Evolutionary conservation across 2,329 filamentous ascomycete species (phyloP), one percentile per base, ranked within the genome.

Genomic region (Penicillium olsonii): DNA sequence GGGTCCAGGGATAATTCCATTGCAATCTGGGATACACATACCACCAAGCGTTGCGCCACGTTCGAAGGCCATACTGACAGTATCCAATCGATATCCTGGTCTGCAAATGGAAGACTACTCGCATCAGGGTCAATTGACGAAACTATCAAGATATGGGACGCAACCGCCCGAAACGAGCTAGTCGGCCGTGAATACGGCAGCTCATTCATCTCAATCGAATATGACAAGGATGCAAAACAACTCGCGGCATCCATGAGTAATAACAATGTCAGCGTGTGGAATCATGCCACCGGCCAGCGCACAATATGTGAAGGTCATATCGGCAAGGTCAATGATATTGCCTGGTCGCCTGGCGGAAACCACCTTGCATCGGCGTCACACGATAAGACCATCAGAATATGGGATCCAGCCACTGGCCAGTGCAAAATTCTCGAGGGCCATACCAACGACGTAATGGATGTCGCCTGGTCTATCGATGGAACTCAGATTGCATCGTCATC

Each of bases 21-120:
- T 14, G 37, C n/a, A 15, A 10, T 48, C 9, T 42, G 45, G 38
- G 45, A 48, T 42, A 4, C 31, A 5, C 34, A 15, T 15, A 48
- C 11, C n/a, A n/a, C 22, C 2, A 14, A 39, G 1, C 42, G 37
- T 18, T 9, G 45, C 4, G 27, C 20, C 6, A 42, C 12, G 2
- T 11, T 48, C n/a, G n/a, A 40, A 27, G 44, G 40, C 24, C 31
- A 27, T 22, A 20, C 3, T 12, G 14, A 4, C 14, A 2, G 10
- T 1, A 37, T 45, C 5, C 9, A n/a, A 14, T 52, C 41, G 6
- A 31, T 52, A 18, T 19, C 19, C 18, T 48, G 37, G 18, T 48
- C 45, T 7, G 24, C 31, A 34, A 37, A 52, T 48, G 44, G 18
- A 11, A 45, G 24, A 14, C 42, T 53, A 1, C 50, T 53, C 19